Percentiles rank a stretch among this genome's conserved stretches.
Evolutionary conservation across 768 basidiomycete genomes (phyloP).

Genomic region (Lactarius deliciosus): DNA sequence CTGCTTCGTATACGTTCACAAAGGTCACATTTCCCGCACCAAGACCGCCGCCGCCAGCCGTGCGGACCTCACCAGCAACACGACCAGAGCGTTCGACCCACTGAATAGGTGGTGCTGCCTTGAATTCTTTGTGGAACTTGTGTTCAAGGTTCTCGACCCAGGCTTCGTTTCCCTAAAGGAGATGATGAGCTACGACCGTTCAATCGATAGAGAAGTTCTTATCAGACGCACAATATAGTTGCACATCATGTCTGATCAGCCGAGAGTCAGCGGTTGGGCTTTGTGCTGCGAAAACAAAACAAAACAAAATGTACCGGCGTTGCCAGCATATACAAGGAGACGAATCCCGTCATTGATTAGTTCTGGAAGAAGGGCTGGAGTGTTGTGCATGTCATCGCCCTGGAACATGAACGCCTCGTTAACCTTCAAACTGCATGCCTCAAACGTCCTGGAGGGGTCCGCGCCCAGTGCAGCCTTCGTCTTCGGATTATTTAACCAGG

Average conservation of each 20-base stretch:
- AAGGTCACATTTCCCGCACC: conserved; percentile 83
- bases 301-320: conserved; percentile 48
- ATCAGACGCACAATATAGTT: conserved; percentile 61
- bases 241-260: conserved; percentile 67
- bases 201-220: neutral
- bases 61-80: conserved; percentile 65
- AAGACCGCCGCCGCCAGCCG: conserved; percentile 60
- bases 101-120: conserved; percentile 45
- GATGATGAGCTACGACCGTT: conserved; percentile 3
- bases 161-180: conserved; percentile 64
- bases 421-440: conserved; percentile 72
- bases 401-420: conserved; percentile 78
- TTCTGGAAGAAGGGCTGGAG: conserved; percentile 72
- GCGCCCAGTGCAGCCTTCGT: conserved; percentile 79
- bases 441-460: conserved; percentile 55
- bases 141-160: conserved; percentile 70
- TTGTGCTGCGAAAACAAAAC: neutral
- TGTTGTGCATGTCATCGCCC: conserved; percentile 87
- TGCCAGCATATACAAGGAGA: conserved; percentile 87
- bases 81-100: conserved; percentile 57
- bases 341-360: conserved; percentile 81
- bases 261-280: neutral
- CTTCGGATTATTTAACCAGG: conserved; percentile 76
- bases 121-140: conserved; percentile 62
- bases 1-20: conserved; percentile 74